Base-by-base conservation (phyloP, 228 moss, liverwort and hornwort species). In the Sphagnum fallax region DNA sequence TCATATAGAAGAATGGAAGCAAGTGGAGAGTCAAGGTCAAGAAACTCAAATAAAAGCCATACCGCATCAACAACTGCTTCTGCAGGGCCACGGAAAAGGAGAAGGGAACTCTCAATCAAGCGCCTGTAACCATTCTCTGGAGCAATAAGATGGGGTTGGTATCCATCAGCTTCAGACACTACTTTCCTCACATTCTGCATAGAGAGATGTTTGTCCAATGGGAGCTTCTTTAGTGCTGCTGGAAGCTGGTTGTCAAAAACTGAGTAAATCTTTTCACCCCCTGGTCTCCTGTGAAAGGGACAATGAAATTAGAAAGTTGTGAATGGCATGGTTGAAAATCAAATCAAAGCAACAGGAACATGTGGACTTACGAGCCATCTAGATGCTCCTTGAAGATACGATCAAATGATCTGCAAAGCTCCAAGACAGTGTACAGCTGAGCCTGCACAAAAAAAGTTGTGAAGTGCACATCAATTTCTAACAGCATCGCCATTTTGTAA, bases 121-220 rank as follows among this genome's bases (percentile, higher is more conserved):
- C 84, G 75, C 49, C 81, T 74, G 15, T 84, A 84, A 55, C 78
- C 84, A 63, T 84, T 78, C 67, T 84, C 84, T 14, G 81, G 84
- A 57, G 84, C 84, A 67, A 84, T 84, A 76, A 84, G 76, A 18
- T 84, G 84, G 52, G 84, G 84, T 62, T 84, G 84, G 74, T 84
- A 84, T 50, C 84, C 84, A 70, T 84, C 84, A 61, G 84, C 84
- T 67, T 84, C 84, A 55, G 84, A 84, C 6, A 84, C 84, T 7
- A 84, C 81, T 62, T 84, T 84, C 11, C 84, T 81, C 61, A 84
- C 78, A 67, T 84, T 84, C 47, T 84, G 85, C 85, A 85, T 85
- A 53, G 85, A 85, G 48, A 85, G 75, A 57, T 82, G 78, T 61
- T 68, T 82, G 47, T 82, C 85, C 18, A 82, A 71, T 4, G 85